Evolutionary conservation across 345 rosid species (phyloP).

Genomic region (Camelina laxa): DNA sequence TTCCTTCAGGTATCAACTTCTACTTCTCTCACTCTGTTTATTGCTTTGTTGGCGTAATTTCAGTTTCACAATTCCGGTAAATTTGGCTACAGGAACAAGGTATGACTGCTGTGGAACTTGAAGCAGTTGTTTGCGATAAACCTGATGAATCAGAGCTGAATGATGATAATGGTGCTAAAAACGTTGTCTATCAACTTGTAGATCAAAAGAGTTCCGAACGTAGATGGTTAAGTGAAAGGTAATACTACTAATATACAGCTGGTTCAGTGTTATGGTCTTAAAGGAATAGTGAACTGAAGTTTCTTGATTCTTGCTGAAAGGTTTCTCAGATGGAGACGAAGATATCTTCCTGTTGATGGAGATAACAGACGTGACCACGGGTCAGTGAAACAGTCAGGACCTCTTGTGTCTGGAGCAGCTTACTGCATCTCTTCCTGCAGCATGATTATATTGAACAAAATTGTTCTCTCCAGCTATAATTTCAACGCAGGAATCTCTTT

Average conservation of each 20-base stretch:
- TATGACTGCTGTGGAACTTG: constrained; percentile 60
- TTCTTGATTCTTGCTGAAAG: constrained; percentile 43
- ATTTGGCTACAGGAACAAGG: constrained; percentile 39
- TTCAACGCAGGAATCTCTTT: constrained; percentile 82
- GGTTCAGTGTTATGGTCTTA: not conserved
- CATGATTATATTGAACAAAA: constrained; percentile 86
- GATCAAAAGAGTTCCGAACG: constrained; percentile 50
- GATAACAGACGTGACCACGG: constrained; percentile 56
- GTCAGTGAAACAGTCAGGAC: constrained; percentile 58
- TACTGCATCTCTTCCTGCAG: constrained; percentile 92
- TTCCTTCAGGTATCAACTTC: constrained; percentile 17
- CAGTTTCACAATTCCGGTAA: not conserved
- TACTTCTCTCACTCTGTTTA: constrained; percentile 2
- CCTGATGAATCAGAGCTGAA: constrained; percentile 46
- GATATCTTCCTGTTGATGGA: constrained; percentile 40
- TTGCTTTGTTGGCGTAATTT: not conserved
- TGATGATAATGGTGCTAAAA: constrained; percentile 43
- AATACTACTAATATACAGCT: not conserved
- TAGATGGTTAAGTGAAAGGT: constrained; percentile 68
- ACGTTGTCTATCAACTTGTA: constrained; percentile 46
- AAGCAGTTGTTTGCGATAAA: constrained; percentile 47
- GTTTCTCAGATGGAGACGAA: constrained; percentile 62
- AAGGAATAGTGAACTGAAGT: not conserved
- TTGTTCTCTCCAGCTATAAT: constrained; percentile 75
- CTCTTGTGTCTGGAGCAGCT: constrained; percentile 83